phyloP scores from a whole-genome alignment of 169 alveolate species.

The Eimeria praecox region DNA sequence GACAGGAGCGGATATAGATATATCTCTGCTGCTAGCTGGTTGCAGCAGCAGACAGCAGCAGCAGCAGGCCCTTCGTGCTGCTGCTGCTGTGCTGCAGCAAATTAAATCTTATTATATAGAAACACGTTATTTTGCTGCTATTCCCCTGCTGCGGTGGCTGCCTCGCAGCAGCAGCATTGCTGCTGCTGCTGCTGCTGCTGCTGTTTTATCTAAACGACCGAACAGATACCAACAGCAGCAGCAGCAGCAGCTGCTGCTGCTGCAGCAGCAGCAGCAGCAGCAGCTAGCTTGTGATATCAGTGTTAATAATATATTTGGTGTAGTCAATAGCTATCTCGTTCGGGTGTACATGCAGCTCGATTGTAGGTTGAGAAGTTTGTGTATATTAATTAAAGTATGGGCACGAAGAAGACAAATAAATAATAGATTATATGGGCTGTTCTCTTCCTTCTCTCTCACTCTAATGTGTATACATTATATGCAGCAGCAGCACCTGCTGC shows the following conservation, averaged over 20 bases:
- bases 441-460: slow-evolving; percentile 78
- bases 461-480: slow-evolving; percentile 81
- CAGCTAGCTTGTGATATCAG: slow-evolving; percentile 78
- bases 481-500: slow-evolving; percentile 64
- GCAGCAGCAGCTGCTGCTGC: background rate
- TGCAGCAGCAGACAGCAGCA: slow-evolving; percentile 76
- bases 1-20: slow-evolving; percentile 80
- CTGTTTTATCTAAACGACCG: background rate
- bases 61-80: slow-evolving; percentile 67
- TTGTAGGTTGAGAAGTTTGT: slow-evolving; percentile 65
- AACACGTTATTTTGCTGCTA: slow-evolving; percentile 79
- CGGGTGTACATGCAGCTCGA: slow-evolving; percentile 77
- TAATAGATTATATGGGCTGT: slow-evolving; percentile 77
- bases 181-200: slow-evolving; percentile 45
- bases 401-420: slow-evolving; percentile 78
- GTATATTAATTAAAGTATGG: slow-evolving; percentile 82
- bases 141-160: slow-evolving; percentile 84
- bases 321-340: slow-evolving; percentile 80
- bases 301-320: slow-evolving; percentile 83
- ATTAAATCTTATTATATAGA: slow-evolving; percentile 76
- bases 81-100: slow-evolving; percentile 62
- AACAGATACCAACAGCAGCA: slow-evolving; percentile 28
- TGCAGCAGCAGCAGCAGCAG: slow-evolving; percentile 34
- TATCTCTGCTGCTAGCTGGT: slow-evolving; percentile 82
- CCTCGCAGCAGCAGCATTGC: slow-evolving; percentile 64